phyloP scores from a whole-genome alignment of 352 stramenopile species.

The Phytophthora sansomeana region DNA sequence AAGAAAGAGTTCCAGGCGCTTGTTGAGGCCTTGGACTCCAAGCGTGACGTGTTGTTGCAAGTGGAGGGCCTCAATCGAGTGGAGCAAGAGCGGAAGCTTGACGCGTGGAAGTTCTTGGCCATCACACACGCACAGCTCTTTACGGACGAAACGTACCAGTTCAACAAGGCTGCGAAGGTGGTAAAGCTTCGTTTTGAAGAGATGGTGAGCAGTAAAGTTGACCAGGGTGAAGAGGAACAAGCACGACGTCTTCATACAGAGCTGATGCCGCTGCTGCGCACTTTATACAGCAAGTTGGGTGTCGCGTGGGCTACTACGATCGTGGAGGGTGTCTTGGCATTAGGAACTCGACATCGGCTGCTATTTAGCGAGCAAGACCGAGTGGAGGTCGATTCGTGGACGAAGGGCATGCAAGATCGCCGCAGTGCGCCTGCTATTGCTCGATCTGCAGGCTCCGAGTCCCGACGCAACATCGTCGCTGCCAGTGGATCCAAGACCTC shows the following conservation, averaged over 20 bases:
- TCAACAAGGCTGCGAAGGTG: slow-evolving; percentile 71
- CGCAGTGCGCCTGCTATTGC: slow-evolving; percentile 46
- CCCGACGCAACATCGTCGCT: slow-evolving; percentile 71
- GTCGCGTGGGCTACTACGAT: slow-evolving; percentile 67
- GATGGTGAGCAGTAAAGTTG: slow-evolving; percentile 22
- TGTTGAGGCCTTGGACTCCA: slow-evolving; percentile 48
- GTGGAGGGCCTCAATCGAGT: slow-evolving; percentile 9
- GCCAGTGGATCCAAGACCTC: slow-evolving; percentile 48
- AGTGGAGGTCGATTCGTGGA: slow-evolving; percentile 73
- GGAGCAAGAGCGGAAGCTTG: slow-evolving; percentile 29
- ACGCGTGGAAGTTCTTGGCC: slow-evolving; percentile 62
- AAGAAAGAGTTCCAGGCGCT: slow-evolving; percentile 64
- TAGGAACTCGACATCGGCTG: slow-evolving; percentile 64
- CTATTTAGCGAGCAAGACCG: slow-evolving; percentile 58
- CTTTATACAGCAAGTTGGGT: slow-evolving; percentile 58
- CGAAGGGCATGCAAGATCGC: slow-evolving; percentile 60
- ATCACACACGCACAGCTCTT: slow-evolving; percentile 75
- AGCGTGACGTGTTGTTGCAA: slow-evolving; percentile 38
- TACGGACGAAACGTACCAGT: slow-evolving; percentile 86
- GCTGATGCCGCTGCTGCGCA: slow-evolving; percentile 74
- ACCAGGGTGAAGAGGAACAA: slow-evolving; percentile 10
- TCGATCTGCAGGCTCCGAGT: slow-evolving; percentile 58
- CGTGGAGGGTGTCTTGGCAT: slow-evolving; percentile 61
- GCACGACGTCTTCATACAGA: slow-evolving; percentile 34
- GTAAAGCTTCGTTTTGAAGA: slow-evolving; percentile 63